phyloP scores from a whole-genome alignment of 2,329 filamentous ascomycete genomes.

The Huntiella abstrusa region DNA sequence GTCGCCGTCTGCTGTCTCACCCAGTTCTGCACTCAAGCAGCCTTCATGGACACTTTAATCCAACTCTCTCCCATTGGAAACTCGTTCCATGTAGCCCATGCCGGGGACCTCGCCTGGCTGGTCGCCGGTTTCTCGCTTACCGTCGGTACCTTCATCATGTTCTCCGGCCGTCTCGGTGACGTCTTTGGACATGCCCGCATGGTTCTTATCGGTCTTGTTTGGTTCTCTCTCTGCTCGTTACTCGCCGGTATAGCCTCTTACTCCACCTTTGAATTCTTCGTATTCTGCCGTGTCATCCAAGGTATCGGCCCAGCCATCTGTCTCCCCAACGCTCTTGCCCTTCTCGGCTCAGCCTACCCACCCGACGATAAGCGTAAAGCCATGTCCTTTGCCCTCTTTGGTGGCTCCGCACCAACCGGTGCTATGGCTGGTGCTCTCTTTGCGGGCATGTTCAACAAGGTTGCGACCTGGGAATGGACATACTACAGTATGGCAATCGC shows the following conservation, averaged over 20 bases:
- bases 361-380: conserved; percentile 35
- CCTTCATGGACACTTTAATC: conserved; percentile 21
- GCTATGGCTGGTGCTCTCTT: conserved; percentile 24
- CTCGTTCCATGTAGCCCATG: conserved; percentile 23
- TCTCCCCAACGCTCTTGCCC: conserved; percentile 44
- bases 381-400: conserved; percentile 37
- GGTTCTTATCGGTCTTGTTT: conserved; percentile 33
- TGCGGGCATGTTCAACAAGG: conserved; percentile 21
- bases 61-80: conserved; percentile 22
- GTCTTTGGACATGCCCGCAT: conserved; percentile 37
- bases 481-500: conserved; percentile 23
- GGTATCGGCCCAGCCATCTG: conserved; percentile 43
- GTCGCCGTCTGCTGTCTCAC: conserved; percentile 26
- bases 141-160: conserved; percentile 37
- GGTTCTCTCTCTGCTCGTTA: conserved; percentile 35
- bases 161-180: conserved; percentile 37
- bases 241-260: conserved; percentile 24
- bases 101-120: conserved; percentile 33
- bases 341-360: conserved; percentile 38
- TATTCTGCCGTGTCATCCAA: conserved; percentile 30
- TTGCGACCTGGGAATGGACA: conserved; percentile 29
- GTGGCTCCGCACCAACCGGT: conserved; percentile 27
- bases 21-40: conserved; percentile 23
- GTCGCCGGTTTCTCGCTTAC: conserved; percentile 38
- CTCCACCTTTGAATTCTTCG: conserved; percentile 25